Percentiles rank a stretch among this genome's conserved stretches.
These are phyloP conservation scores for Eutypella sp. DNA, from an alignment of 2,329 filamentous ascomycete species.

Conservation along the genomic window DNA sequence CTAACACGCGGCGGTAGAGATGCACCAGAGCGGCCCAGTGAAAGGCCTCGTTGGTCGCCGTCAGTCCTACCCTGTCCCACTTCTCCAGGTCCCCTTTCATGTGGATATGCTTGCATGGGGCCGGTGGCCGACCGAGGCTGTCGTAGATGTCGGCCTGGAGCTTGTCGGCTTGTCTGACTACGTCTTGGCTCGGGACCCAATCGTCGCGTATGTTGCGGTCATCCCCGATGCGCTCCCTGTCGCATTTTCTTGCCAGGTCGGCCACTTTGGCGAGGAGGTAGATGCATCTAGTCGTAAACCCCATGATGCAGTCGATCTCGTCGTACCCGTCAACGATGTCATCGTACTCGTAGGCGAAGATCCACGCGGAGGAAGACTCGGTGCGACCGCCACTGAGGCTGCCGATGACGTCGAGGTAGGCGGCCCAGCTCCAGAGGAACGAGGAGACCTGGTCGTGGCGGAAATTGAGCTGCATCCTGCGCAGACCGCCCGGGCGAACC, in stretches of 20 bases:
- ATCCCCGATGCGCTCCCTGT: conserved; percentile 56
- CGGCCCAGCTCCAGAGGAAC: conserved; percentile 78
- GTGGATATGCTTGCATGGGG: conserved; percentile 42
- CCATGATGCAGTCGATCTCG: conserved; percentile 76
- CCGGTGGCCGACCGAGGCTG: conserved; percentile 41
- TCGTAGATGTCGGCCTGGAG: conserved; percentile 59
- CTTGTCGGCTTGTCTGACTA: conserved; percentile 51
- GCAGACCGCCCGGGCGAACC: conserved; percentile 44
- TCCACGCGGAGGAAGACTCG: conserved; percentile 44
- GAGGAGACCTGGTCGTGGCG: conserved; percentile 57
- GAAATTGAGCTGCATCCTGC: conserved; percentile 48
- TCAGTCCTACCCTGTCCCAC: conserved; percentile 59
- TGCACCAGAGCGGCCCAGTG: conserved; percentile 76
- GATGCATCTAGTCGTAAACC: conserved; percentile 69
- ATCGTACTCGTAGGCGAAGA: conserved; percentile 47
- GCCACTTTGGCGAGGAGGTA: conserved; percentile 68
- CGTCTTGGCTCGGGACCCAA: conserved; percentile 54
- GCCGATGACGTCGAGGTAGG: conserved; percentile 76
- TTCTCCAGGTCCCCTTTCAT: conserved; percentile 45
- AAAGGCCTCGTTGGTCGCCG: conserved; percentile 71
- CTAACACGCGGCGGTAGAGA: conserved; percentile 67
- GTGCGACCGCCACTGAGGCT: conserved; percentile 59
- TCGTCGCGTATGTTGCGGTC: conserved; percentile 43
- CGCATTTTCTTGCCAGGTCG: conserved; percentile 64
- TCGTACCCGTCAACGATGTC: conserved; percentile 51